Evolutionary conservation across 148 eudicot species (phyloP).

Genomic region (Drosera capensis): DNA sequence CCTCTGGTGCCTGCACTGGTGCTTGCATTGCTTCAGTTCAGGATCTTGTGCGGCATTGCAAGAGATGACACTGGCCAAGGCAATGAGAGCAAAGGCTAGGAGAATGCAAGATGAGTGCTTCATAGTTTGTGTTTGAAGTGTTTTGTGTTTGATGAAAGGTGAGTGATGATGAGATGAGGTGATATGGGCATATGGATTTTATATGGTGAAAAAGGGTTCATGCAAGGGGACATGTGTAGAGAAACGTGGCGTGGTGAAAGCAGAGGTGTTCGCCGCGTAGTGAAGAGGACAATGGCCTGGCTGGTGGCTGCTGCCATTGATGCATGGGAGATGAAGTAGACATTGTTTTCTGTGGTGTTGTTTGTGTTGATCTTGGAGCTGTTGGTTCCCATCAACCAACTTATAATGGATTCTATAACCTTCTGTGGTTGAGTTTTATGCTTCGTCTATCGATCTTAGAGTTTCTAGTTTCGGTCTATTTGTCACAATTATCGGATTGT

Average conservation of each 20-base stretch:
- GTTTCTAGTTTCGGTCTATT: too few relatives aligned
- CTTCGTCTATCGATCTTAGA: too few relatives aligned
- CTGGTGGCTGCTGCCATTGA: neutral
- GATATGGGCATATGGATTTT: too few relatives aligned
- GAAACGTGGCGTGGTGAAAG: neutral
- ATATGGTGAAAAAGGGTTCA: neutral
- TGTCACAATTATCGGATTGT: too few relatives aligned
- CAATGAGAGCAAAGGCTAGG: neutral
- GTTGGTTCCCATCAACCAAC: too few relatives aligned
- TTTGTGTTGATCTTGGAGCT: too few relatives aligned
- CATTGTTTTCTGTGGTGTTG: neutral
- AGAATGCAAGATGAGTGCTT: neutral
- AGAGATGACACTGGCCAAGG: neutral
- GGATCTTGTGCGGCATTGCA: conserved; percentile 16
- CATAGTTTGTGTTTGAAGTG: neutral
- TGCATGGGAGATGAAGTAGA: neutral
- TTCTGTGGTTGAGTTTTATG: too few relatives aligned
- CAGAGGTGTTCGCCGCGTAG: conserved; percentile 1
- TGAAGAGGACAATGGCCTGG: neutral
- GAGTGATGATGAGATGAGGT: conserved; percentile 1
- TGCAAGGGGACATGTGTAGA: neutral
- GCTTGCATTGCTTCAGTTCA: conserved; percentile 26
- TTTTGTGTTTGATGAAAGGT: too few relatives aligned
- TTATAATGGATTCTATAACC: too few relatives aligned
- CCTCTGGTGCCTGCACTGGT: conserved; percentile 22